Evolutionary conservation across 116 monocot species (phyloP).

Genomic region (Trichopus zeylanicus): DNA sequence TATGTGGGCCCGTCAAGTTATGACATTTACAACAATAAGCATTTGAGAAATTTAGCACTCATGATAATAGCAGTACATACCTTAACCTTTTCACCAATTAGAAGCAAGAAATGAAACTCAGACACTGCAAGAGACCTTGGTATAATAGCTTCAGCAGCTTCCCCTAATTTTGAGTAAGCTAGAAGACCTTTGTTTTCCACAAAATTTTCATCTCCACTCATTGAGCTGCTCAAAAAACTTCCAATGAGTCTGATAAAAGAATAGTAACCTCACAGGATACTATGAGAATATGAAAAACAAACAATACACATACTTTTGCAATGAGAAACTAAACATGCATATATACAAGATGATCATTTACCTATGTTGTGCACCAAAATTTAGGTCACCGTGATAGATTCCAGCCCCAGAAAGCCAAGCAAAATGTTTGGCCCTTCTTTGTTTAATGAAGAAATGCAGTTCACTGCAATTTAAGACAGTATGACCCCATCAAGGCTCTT

Average conservation of each 20-base stretch:
- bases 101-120: slow-evolving; percentile 93
- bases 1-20: no score
- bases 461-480: slow-evolving; percentile 48
- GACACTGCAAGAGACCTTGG: slow-evolving; percentile 86
- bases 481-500: neutral
- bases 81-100: slow-evolving; percentile 80
- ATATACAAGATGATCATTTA: slow-evolving; percentile 13
- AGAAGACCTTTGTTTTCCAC: slow-evolving; percentile 95
- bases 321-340: neutral
- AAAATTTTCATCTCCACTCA: slow-evolving; percentile 91
- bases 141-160: slow-evolving; percentile 46
- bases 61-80: slow-evolving; percentile 32
- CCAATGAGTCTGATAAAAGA: neutral
- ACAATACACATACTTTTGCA: neutral
- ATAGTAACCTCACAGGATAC: neutral
- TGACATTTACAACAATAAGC: no score
- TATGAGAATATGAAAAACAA: neutral
- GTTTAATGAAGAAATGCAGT: slow-evolving; percentile 87
- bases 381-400: slow-evolving; percentile 90
- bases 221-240: slow-evolving; percentile 48
- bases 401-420: slow-evolving; percentile 99
- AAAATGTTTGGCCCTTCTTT: slow-evolving; percentile 93
- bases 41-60: no score
- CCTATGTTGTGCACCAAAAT: slow-evolving; percentile 99
- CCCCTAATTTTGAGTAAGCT: slow-evolving; percentile 64